phyloP scores from a whole-genome alignment of 2,329 filamentous ascomycete genomes.

The Lachnum nothofagi region DNA sequence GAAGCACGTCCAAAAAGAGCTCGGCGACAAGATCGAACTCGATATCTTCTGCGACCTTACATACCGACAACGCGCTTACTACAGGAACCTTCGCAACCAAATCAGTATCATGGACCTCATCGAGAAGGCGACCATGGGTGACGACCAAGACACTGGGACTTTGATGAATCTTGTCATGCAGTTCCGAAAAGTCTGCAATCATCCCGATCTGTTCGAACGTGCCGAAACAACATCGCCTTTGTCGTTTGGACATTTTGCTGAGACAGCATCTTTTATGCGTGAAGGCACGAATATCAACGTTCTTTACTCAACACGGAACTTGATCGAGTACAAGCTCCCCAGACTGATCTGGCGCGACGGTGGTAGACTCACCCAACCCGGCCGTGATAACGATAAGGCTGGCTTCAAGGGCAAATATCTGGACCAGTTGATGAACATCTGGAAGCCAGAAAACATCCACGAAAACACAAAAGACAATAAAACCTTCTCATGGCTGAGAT shows the following conservation, averaged over 20 bases:
- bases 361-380: conserved; percentile 69
- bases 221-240: conserved; percentile 86
- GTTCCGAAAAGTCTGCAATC: conserved; percentile 98
- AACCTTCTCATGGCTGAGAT: conserved; percentile 85
- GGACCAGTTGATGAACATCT: conserved; percentile 82
- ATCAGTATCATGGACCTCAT: conserved; percentile 99
- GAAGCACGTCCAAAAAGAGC: conserved; percentile 98
- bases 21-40: conserved; percentile 96
- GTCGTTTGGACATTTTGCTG: conserved; percentile 79
- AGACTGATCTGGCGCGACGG: conserved; percentile 75
- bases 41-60: conserved; percentile 96
- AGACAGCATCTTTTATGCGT: conserved; percentile 90
- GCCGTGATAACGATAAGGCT: conserved; percentile 66
- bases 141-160: conserved; percentile 90
- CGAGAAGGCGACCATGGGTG: conserved; percentile 89
- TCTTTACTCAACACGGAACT: conserved; percentile 78
- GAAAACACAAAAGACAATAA: conserved; percentile 56
- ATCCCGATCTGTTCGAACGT: conserved; percentile 93
- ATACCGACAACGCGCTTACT: conserved; percentile 91
- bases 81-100: conserved; percentile 86
- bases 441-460: conserved; percentile 72
- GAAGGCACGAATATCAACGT: conserved; percentile 77
- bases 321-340: conserved; percentile 80
- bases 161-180: conserved; percentile 99
- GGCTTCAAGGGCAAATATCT: conserved; percentile 78